Conservation (phyloP, 2,329 filamentous ascomycete species). For the Dissoconium aciculare region DNA sequence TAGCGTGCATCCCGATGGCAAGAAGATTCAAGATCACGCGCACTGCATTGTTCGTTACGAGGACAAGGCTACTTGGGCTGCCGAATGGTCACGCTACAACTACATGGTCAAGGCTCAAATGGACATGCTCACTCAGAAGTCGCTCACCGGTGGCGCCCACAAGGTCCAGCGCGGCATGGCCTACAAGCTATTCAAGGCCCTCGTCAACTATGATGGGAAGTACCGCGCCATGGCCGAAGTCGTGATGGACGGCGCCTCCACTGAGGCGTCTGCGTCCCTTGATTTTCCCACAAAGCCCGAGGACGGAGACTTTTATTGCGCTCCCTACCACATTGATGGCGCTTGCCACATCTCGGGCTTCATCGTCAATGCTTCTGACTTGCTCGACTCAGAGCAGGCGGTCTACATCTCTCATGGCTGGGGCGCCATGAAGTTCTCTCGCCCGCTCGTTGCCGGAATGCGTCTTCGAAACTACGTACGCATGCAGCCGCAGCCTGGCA, state of each 20-base stretch:
- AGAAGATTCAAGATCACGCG: slow-evolving; percentile 46
- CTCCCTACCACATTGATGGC: slow-evolving; percentile 46
- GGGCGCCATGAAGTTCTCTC: slow-evolving; percentile 39
- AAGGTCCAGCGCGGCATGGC: slow-evolving; percentile 61
- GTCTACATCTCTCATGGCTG: slow-evolving; percentile 50
- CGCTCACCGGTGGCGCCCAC: slow-evolving; percentile 50
- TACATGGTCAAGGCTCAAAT: slow-evolving; percentile 43
- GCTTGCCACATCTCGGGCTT: slow-evolving; percentile 44
- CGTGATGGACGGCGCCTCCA: slow-evolving; percentile 40
- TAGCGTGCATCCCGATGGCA: slow-evolving; percentile 46
- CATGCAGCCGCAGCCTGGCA: slow-evolving; percentile 42
- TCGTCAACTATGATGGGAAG: slow-evolving; percentile 42
- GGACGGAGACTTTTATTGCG: slow-evolving; percentile 42
- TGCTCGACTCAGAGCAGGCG: slow-evolving; percentile 43
- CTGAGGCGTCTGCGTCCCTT: slow-evolving; percentile 40
- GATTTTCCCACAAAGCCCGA: slow-evolving; percentile 40
- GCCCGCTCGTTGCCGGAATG: slow-evolving; percentile 30
- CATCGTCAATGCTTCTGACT: slow-evolving; percentile 45
- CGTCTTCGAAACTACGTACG: slow-evolving; percentile 47
- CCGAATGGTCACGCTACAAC: slow-evolving; percentile 50
- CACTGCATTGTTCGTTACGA: slow-evolving; percentile 47
- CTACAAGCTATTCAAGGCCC: slow-evolving; percentile 55
- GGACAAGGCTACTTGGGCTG: slow-evolving; percentile 44
- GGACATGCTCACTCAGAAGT: slow-evolving; percentile 53
- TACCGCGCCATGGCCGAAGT: slow-evolving; percentile 46